Evolutionary conservation across 805 yeast genomes (phyloP), one percentile per base, ranked within the genome.

Genomic region (Soucietia sequanensis): DNA sequence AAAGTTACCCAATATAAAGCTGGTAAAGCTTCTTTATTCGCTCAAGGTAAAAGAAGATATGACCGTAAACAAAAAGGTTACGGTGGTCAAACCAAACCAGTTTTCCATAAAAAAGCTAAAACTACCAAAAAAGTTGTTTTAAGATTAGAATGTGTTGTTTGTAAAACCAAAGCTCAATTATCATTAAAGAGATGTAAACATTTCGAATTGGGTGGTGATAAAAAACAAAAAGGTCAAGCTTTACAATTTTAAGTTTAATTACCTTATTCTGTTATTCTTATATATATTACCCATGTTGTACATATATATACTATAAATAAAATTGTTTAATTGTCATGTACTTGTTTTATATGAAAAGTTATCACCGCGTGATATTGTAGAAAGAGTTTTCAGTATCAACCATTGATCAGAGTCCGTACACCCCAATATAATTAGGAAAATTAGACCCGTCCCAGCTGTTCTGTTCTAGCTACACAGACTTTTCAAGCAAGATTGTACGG

Each of bases 31-130:
- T 91, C 98, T 54, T 83, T 90, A 65, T 89, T 81, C 70, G 96
- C 98, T 61, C 98, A 93, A 80, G 99, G 99, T 84, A 93, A 95
- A 91, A 89, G 99, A 83, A 90, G 99, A 82, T 93, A 93, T 81
- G 99, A 93, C 91, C 96, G 99, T 79, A 93, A 93, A 78, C 99
- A 93, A 81, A 71, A 85, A 65, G 99, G 99, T 89, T 93, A 81
- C 79, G 99, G 99, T 87, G 99, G 99, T 87, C 99, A 93, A 81
- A 93, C 99, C 78, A 93, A 89, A 82, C 99, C 83, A 70, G 84
- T 93, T 78, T 93, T 93, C 97, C 98, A 89, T 86, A 93, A 93
- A 87, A 93, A 93, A 78, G 99, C 99, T 65, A 93, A 93, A 89
- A 93, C 98, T 61, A 93, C 99, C 81, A 93, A 93, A 89, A 93